Base-by-base conservation (phyloP, 2,329 filamentous ascomycete genomes). In the Sordariomycetes sp. region DNA sequence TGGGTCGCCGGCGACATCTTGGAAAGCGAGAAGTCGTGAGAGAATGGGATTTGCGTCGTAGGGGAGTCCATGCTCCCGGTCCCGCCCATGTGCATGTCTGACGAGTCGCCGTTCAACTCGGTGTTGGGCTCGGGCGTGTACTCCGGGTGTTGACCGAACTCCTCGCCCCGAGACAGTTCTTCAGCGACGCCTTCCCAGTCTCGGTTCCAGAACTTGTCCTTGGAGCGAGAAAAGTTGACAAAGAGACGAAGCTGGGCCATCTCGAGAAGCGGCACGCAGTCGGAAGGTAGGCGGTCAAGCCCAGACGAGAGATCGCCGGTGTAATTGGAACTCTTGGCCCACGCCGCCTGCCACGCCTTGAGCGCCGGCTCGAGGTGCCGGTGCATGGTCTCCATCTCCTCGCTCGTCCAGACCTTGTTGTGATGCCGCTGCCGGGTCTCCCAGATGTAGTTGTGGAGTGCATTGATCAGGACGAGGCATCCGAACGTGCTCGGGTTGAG, bases 401-500 rank as follows among this genome's bases (percentile, higher is more conserved):
- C 87, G 37, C 87, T 84, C 1, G 91, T 96, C 93, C 93, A 97
- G 54, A 90, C 79, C 61, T 90, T 87, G 64, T 89, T 91, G 65
- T 92, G 87, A 65, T 97, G 92, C 57, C 91, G 80, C 71, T 96
- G 92, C 25, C 93, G 82, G 0, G 92, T 97, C 72, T 97, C 93
- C 94, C 94, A 97, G 52, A 97, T 97, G 71, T 96, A 97, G 65
- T 97, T 97, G 73, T 97, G 94, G 25, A 97, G 78, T 3, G 94
- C 92, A 68, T 96, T 93, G 69, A 97, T 97, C 62, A 99, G 75
- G 6, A 97, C 81, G 34, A 97, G 78, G 68, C 91, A 96, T 10
- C 93, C 94, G 69, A 96, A 96, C 0, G 91, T 92, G 72, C 93
- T 97, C 0, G 91, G 90, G 63, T 82, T 84, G 54, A 94, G 76